These are phyloP conservation scores for Lentinula lateritia DNA, from an alignment of 768 basidiomycete genomes.

Conservation along the genomic window DNA sequence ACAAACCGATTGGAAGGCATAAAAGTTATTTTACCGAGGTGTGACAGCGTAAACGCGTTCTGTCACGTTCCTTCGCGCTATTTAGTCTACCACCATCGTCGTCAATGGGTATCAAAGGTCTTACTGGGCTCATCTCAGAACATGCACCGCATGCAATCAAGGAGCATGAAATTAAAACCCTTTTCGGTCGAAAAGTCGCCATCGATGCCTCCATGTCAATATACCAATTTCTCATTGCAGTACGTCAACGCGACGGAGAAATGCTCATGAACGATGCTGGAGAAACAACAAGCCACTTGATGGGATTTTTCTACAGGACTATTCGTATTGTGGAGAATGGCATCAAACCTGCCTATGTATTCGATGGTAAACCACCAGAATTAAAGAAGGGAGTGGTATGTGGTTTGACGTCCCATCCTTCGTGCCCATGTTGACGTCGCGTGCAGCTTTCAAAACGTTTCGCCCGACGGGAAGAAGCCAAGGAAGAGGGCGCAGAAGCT, in stretches of 20 bases:
- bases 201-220: conserved; percentile 98
- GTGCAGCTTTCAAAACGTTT: conserved; percentile 95
- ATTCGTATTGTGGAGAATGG: conserved; percentile 98
- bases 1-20: conserved; percentile 6
- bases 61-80: background rate
- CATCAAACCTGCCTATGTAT: conserved; percentile 96
- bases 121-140: conserved; percentile 84
- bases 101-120: conserved; percentile 92
- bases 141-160: conserved; percentile 85
- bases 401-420: conserved; percentile 16
- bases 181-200: conserved; percentile 97
- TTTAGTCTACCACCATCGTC: conserved; percentile 15
- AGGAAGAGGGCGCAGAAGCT: conserved; percentile 92
- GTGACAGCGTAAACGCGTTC: background rate
- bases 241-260: conserved; percentile 93
- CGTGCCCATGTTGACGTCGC: background rate
- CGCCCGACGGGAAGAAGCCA: conserved; percentile 85
- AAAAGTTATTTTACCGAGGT: background rate
- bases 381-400: conserved; percentile 94
- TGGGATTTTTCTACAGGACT: conserved; percentile 98
- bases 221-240: conserved; percentile 97
- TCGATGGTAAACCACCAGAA: conserved; percentile 97
- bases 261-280: conserved; percentile 96
- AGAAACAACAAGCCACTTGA: conserved; percentile 96
- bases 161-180: conserved; percentile 93